These are phyloP conservation scores for Cordyceps cicadae DNA, from an alignment of 2,329 filamentous ascomycete genomes.

Conservation along the genomic window DNA sequence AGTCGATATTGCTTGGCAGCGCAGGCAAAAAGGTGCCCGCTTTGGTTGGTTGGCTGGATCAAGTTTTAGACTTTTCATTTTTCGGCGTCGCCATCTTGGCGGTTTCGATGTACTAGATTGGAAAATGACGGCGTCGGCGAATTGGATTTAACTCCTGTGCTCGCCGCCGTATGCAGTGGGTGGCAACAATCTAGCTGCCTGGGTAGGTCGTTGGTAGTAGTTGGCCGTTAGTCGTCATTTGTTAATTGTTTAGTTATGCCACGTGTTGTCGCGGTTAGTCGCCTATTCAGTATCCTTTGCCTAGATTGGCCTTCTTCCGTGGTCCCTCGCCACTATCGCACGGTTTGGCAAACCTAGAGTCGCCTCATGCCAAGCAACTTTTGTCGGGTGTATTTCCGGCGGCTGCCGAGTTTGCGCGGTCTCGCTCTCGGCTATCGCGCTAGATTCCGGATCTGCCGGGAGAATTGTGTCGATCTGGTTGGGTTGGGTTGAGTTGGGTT, in stretches of 20 bases:
- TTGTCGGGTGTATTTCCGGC: background rate
- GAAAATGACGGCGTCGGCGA: too few species aligned
- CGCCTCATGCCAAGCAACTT: slow-evolving; percentile 3
- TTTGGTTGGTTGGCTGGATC: too few species aligned
- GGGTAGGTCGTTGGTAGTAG: too few species aligned
- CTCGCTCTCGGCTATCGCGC: slow-evolving; percentile 6
- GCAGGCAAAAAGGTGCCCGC: too few species aligned
- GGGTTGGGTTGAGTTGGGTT: background rate
- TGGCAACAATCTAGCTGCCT: too few species aligned
- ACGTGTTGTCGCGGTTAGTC: too few species aligned
- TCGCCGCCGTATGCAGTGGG: too few species aligned
- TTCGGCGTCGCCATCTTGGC: background rate
- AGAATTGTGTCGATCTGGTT: background rate
- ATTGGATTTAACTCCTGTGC: too few species aligned
- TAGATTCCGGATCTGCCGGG: background rate
- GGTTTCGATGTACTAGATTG: too few species aligned
- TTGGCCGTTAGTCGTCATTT: too few species aligned
- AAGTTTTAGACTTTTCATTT: background rate
- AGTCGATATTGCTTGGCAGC: background rate
- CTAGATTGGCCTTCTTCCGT: background rate
- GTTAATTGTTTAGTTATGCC: too few species aligned
- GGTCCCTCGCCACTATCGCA: background rate
- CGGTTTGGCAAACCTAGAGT: background rate
- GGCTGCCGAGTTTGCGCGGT: background rate
- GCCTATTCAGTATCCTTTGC: background rate